Evolutionary conservation across 306 rosid genomes (phyloP), one percentile per base, ranked within the genome.

Genomic region (Quercus glauca): DNA sequence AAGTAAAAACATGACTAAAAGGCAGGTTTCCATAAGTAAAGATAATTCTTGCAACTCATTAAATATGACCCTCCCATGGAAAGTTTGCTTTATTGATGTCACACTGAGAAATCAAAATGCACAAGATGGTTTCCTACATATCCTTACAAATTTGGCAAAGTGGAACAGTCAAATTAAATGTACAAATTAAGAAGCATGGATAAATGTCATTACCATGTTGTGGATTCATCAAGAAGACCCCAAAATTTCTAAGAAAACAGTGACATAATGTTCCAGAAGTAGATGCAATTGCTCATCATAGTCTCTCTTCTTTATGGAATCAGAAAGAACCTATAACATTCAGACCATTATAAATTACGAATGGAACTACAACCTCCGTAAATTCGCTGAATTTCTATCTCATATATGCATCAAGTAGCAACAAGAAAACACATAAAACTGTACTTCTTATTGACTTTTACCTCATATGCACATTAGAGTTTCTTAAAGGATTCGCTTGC

Each of bases 401-500:
- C 75, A 80, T 68, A 76, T 37, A 70, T 21, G 70, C 64, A 73
- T 51, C 25, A 80, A 58, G 72, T 37, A 68, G 76, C 49, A 64
- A 81, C 68, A 58, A 56, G 55, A 71, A 73, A 76, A 83, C 56
- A 25, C 49, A 67, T 31, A 4, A 31, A n/a, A 43, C 20, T 69
- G 75, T 71, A 67, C 51, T 74, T 43, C 28, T 61, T 6, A 57
- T 45, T 43, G 69, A 85, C 61, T 33, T 72, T 78, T 88, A 96
- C 99, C 98, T 96, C 99, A 55, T 89, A 96, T 79, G 99, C 99
- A 75, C 94, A 91, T 82, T 96, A 98, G 76, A 96, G 87, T 85
- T 84, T 93, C 89, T 96, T 90, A 85, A 96, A 96, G 11, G 99
- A 89, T 73, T 96, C 99, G 55, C 98, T 91, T 26, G 99, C 96